Base-by-base conservation (phyloP, 192 early-diverging fungal species). In the Coemansia sp. region DNA sequence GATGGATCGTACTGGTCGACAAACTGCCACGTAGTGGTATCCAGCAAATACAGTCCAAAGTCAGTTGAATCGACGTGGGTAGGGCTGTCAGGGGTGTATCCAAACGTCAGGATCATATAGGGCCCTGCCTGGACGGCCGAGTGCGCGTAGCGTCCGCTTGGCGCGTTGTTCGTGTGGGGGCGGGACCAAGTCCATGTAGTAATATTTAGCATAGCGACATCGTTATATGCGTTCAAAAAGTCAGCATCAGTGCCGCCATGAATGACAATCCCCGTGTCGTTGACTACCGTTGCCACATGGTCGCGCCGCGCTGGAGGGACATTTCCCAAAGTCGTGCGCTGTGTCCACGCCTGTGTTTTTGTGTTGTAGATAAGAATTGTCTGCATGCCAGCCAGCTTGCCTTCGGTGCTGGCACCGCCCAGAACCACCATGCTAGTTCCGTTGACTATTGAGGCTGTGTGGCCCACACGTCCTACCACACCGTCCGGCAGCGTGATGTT, bases 131-230 rank as follows among this genome's bases (percentile, higher is more conserved):
- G 68, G 25, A 46, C 23, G 0, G 80, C 80, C 19, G 80, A 36
- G 57, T 82, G 80, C 21, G 67, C 80, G 67, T 71, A 82, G 29
- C 74, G 74, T 4, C 70, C 71, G 6, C 54, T 31, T 10, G 80
- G 75, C 1, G 66, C 61, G 27, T 56, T 62, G 8, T 42, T 25
- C 0, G 73, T 64, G 2, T 53, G 30, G 10, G 75, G 75, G 14
- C 21, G 53, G 3, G 54, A 51, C 83, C 83, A 84, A 4, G 29
- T 42, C 83, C 83, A 84, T 3, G 83, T 74, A 11, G 60, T 57
- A 0, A 71, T 84, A 33, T 84, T 61, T 8, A 84, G 68, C 19
- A 84, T 72, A 5, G 83, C 83, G 2, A 84, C 70, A 23, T 84
- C 83, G 60, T 25, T 61, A 20, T 80, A 61, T 4, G 75, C 77